Conservation (phyloP, 176 grass and related monocot species). For the Lolium rigidum region DNA sequence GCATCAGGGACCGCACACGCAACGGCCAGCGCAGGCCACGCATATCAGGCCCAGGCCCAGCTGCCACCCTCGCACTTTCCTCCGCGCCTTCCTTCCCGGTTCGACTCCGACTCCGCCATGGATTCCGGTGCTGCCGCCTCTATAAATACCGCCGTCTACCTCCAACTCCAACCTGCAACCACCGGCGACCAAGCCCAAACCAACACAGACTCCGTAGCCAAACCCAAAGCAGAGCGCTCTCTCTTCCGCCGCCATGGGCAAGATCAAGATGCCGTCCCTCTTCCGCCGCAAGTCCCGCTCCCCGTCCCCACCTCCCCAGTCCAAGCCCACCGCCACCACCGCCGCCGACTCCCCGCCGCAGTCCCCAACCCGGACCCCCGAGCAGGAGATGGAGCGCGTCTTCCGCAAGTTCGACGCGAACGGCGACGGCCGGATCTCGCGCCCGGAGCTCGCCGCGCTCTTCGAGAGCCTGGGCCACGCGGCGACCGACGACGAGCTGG, state of each 20-base stretch:
- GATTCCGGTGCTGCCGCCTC: no score
- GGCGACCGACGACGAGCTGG: constrained; percentile 66
- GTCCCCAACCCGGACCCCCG: neutral
- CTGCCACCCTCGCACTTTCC: neutral
- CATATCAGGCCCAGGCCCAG: no score
- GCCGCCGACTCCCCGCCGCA: neutral
- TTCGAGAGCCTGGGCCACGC: constrained; percentile 79
- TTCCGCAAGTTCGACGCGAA: constrained; percentile 96
- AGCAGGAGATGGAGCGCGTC: constrained; percentile 74
- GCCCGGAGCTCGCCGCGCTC: constrained; percentile 69
- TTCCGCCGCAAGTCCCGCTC: constrained; percentile 67
- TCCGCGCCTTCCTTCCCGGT: neutral
- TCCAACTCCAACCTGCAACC: no score
- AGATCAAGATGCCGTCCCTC: constrained; percentile 76
- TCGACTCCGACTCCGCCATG: neutral
- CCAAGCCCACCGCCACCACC: neutral
- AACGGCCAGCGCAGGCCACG: neutral
- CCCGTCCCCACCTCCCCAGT: neutral
- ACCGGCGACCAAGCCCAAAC: neutral
- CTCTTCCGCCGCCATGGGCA: constrained; percentile 69
- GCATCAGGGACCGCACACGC: neutral
- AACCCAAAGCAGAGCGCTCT: neutral
- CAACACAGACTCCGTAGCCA: neutral
- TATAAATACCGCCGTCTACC: no score
- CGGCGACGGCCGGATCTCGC: constrained; percentile 90